Evolutionary conservation across 169 alveolate species (phyloP).

Genomic region (Theileria parva): DNA sequence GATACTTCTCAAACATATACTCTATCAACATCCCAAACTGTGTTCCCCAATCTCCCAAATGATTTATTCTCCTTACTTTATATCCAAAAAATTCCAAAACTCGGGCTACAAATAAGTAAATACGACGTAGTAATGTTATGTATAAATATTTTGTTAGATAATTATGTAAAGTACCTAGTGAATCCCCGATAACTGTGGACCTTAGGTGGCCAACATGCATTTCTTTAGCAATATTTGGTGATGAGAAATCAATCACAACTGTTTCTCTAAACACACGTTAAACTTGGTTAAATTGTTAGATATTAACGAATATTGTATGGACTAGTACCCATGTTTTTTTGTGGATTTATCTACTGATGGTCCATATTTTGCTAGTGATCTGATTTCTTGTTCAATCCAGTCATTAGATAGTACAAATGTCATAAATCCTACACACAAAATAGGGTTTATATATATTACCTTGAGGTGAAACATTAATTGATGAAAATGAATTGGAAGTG

Average conservation of each 20-base stretch:
- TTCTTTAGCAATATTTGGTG: constrained; percentile 99
- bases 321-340: constrained; percentile 28
- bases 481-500: constrained; percentile 53
- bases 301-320: no score
- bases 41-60: constrained; percentile 99
- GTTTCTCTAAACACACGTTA: constrained; percentile 35
- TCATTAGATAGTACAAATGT: constrained; percentile 63
- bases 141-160: neutral
- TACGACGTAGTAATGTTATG: neutral
- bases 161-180: constrained; percentile 81
- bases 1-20: constrained; percentile 85
- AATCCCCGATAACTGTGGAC: constrained; percentile 97
- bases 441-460: constrained; percentile 40
- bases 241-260: constrained; percentile 96
- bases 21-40: constrained; percentile 98
- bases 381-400: constrained; percentile 60
- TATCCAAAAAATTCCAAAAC: constrained; percentile 77
- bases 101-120: constrained; percentile 16
- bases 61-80: constrained; percentile 89
- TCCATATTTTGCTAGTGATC: constrained; percentile 43
- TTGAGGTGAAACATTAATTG: constrained; percentile 81
- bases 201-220: constrained; percentile 99
- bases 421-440: constrained; percentile 38
- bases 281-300: neutral
- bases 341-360: constrained; percentile 45